Conservation (phyloP, 2,329 filamentous ascomycete genomes). For the Arthrobotrys pseudoclavata region DNA sequence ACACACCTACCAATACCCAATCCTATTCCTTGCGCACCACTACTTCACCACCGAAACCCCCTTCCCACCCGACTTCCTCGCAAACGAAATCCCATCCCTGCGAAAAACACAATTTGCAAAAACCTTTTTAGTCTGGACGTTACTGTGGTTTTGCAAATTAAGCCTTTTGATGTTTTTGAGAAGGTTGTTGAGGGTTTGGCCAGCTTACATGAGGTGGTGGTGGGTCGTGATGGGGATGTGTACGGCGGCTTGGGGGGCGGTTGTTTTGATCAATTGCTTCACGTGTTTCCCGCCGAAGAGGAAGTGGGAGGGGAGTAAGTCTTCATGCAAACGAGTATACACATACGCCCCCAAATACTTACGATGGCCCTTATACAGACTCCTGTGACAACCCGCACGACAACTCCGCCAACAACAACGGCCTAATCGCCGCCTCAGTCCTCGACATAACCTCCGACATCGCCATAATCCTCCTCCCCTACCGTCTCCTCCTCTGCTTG, state of each 20-base stretch:
- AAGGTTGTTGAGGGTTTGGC: constrained; percentile 34
- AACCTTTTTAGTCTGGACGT: constrained; percentile 30
- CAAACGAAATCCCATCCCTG: constrained; percentile 27
- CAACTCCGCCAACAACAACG: constrained; percentile 38
- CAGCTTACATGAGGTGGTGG: constrained; percentile 46
- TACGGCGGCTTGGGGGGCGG: constrained; percentile 19
- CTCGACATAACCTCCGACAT: constrained; percentile 10
- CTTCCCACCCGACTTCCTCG: constrained; percentile 25
- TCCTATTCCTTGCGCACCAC: constrained; percentile 31
- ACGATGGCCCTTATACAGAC: not conserved
- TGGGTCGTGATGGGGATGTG: constrained; percentile 24
- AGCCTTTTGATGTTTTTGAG: constrained; percentile 36
- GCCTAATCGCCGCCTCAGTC: constrained; percentile 35
- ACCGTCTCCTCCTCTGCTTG: constrained; percentile 21
- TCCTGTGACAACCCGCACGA: constrained; percentile 36
- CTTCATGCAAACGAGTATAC: too few species aligned
- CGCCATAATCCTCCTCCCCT: constrained; percentile 23
- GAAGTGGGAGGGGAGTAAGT: constrained; percentile 45
- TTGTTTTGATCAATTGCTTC: constrained; percentile 31
- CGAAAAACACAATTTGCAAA: constrained; percentile 37
- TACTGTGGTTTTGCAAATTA: constrained; percentile 30
- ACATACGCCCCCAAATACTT: not conserved
- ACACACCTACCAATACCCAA: constrained; percentile 44
- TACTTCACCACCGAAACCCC: constrained; percentile 18
- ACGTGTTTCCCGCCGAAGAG: constrained; percentile 45